Evolutionary conservation across 129 eudicot genomes (phyloP).

Genomic region (Apium graveolens): DNA sequence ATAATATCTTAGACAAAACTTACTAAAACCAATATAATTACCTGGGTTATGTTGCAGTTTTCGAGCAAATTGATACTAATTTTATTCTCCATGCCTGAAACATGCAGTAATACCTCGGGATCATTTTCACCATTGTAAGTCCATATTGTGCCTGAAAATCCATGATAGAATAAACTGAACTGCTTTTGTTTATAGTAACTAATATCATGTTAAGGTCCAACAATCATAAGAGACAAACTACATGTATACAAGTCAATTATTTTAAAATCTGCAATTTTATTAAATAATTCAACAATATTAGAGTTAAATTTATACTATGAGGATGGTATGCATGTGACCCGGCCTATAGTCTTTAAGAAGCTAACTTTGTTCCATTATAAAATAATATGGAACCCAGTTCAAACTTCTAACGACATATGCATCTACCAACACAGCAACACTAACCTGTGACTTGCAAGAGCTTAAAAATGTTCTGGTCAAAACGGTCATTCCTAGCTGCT

Average conservation of each 20-base stretch:
- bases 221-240: background rate
- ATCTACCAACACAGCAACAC: slow-evolving; percentile 3
- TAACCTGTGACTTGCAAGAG: slow-evolving; percentile 71
- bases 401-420: background rate
- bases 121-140: background rate
- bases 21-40: background rate
- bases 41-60: background rate
- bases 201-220: background rate
- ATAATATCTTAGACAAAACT: background rate
- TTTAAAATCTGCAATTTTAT: background rate
- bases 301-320: background rate
- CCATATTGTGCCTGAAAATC: background rate
- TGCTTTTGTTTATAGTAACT: background rate
- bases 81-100: background rate
- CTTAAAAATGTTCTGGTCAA: slow-evolving; percentile 33
- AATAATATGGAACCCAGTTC: background rate
- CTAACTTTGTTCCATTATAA: background rate
- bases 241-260: too few relatives aligned
- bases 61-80: background rate
- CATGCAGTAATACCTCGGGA: background rate
- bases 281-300: too few relatives aligned
- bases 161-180: background rate
- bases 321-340: background rate
- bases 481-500: slow-evolving; percentile 39
- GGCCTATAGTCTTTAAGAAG: background rate